These are phyloP conservation scores for Paramecium sonneborni DNA, from an alignment of 73 alveolate genomes.

Conservation along the genomic window DNA sequence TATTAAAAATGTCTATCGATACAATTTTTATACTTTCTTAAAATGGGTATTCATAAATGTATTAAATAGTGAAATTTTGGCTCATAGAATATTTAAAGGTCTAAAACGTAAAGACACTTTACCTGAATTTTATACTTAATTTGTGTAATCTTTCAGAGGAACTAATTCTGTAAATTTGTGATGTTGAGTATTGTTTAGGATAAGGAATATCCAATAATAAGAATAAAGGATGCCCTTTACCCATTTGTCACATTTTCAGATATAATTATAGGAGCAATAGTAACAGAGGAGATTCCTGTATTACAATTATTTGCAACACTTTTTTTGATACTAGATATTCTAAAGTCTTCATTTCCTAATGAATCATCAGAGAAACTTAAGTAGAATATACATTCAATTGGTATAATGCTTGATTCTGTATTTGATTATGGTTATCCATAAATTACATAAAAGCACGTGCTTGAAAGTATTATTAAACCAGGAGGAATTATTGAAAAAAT, in stretches of 20 bases:
- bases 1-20: slow-evolving; percentile 55
- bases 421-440: slow-evolving; percentile 62
- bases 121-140: slow-evolving; percentile 57
- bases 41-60: slow-evolving; percentile 46
- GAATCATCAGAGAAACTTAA: slow-evolving; percentile 49
- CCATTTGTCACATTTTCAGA: slow-evolving; percentile 53
- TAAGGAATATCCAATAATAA: slow-evolving; percentile 59
- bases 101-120: slow-evolving; percentile 48
- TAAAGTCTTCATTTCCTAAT: background rate
- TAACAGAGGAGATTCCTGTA: slow-evolving; percentile 56
- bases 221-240: slow-evolving; percentile 52
- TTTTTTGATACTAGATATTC: background rate
- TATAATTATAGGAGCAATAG: slow-evolving; percentile 36
- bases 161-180: background rate
- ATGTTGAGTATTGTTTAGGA: background rate
- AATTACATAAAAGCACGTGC: slow-evolving; percentile 50
- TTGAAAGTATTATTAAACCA: slow-evolving; percentile 59
- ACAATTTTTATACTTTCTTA: slow-evolving; percentile 58
- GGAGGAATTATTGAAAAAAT: slow-evolving; percentile 52
- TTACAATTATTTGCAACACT: slow-evolving; percentile 10
- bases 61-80: slow-evolving; percentile 52
- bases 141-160: slow-evolving; percentile 44
- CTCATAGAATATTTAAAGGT: slow-evolving; percentile 48
- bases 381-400: background rate
- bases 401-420: slow-evolving; percentile 53